Base-by-base conservation (phyloP, 345 rosid genomes). In the Hypericum androsaemum region DNA sequence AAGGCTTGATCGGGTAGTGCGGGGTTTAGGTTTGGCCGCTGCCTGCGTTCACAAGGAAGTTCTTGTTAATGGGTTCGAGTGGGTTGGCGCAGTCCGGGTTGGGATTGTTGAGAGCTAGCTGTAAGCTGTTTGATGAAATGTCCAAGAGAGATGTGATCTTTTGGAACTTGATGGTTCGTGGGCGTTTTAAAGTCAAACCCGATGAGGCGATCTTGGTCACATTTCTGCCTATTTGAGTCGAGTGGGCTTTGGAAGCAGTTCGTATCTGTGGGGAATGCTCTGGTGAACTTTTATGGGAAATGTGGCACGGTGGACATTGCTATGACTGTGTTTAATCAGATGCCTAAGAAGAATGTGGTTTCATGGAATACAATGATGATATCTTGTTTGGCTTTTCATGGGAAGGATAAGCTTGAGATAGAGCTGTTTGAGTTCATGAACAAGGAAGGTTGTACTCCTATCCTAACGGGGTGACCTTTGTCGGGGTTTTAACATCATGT, bases 311-410 rank as follows among this genome's bases (percentile, higher is more conserved):
- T 76, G 61, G 87, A 76, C 37, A 56, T 67, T 40, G 83, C 89
- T 15, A 66, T 39, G 9, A 15, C 13, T 10, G 6, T 80, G 41
- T 85, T 82, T 37, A 63, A 40, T 8, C 44, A 69, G n/a, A 85
- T 85, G 80, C 66, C 65, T 50, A 35, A 8, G 50, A 85, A 74
- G 67, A 73, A 68, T 39, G 71, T 76, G 22, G 67, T 80, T 57
- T 77, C 86, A 0, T 85, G 89, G 89, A 85, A 85, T 59, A 53
- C 71, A 6, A 73, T 85, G 83, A 82, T 82, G n/a, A n/a, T n/a
- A 32, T 76, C 83, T 0, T 87, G 87, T 16, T 56, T 80, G 54
- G 95, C 89, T 0, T 70, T 72, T 10, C 71, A 76, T 35, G 87
- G 95, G 32, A 76, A 62, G 46, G 87, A 81, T 37, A 69, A 78